A percentile compares a stretch with the other conserved stretches of the same genome.
phyloP scores from a whole-genome alignment of 2,329 filamentous ascomycete species.

The Aspergillus sp. region DNA sequence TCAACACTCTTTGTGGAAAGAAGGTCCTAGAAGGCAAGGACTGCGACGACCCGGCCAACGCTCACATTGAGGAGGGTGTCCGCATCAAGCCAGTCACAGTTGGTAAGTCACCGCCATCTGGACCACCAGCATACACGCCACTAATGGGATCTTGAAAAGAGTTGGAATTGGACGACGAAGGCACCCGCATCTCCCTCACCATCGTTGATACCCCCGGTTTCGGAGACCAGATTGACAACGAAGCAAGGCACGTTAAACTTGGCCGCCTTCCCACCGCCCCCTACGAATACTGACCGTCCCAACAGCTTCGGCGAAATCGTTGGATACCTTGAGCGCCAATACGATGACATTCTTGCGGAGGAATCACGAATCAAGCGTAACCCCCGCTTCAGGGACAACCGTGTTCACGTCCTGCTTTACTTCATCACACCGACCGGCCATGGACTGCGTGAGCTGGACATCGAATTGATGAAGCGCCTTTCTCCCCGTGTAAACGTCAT shows the following conservation, averaged over 20 bases:
- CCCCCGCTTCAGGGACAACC: slow-evolving; percentile 98
- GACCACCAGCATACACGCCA: slow-evolving; percentile 9
- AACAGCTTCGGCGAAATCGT: slow-evolving; percentile 93
- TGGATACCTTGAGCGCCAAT: slow-evolving; percentile 97
- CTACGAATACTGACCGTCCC: slow-evolving; percentile 26
- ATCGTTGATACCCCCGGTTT: slow-evolving; percentile 99
- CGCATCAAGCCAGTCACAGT: slow-evolving; percentile 99
- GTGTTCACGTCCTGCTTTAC: slow-evolving; percentile 96
- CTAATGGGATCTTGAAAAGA: slow-evolving; percentile 40
- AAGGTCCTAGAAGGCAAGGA: slow-evolving; percentile 89
- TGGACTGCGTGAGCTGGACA: slow-evolving; percentile 96
- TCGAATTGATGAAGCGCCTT: slow-evolving; percentile 98
- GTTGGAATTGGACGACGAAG: slow-evolving; percentile 95
- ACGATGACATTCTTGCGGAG: slow-evolving; percentile 98
- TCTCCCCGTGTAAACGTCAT: slow-evolving; percentile 98
- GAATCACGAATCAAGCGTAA: slow-evolving; percentile 99
- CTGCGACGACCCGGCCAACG: slow-evolving; percentile 81
- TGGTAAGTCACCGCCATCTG: slow-evolving; percentile 60
- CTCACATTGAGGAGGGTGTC: slow-evolving; percentile 93
- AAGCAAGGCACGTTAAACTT: slow-evolving; percentile 71
- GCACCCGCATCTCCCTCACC: slow-evolving; percentile 94
- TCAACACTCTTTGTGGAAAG: slow-evolving; percentile 98
- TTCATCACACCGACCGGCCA: slow-evolving; percentile 99
- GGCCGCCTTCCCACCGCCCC: slow-evolving; percentile 3
- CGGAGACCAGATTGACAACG: slow-evolving; percentile 98